Base-by-base conservation (phyloP, 805 yeast species). In the Vanderwaltozyma tropicalis region DNA sequence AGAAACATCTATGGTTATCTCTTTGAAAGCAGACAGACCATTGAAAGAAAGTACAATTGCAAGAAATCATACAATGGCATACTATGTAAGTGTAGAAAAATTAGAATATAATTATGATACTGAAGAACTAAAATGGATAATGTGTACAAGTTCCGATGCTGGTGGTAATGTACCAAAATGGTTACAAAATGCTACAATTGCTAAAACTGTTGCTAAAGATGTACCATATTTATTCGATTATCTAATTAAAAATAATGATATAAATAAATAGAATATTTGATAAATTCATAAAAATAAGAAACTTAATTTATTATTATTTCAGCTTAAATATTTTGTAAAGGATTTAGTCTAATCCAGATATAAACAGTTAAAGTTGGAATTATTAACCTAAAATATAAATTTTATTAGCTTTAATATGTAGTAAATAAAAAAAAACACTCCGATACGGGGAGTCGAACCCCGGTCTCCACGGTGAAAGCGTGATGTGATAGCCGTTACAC, bases 111-210 rank as follows among this genome's bases (percentile, higher is more conserved):
- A 53, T 35, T 37, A 31, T 28, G 25, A 31, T 8, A 41, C 45
- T 1, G 41, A 44, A 25, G 36, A 39, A 20, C 39, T 57, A 13
- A 53, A 48, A 22, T 66, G 70, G 70, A 43, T 41, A 5, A 66
- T 65, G 68, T 53, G 59, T 20, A 63, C 68, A 1, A 41, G 54
- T 7, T 57, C 64, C 38, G 66, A 66, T 43, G 62, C 66, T 17
- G 66, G 67, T 28, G 70, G 70, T 1, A 51, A 53, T 33, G 59
- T 66, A 5, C 69, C 69, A 7, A 53, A 58, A 35, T 63, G 63
- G 59, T 20, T 66, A 13, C 70, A 66, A 40, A 62, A 61, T 43
- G 46, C 62, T 10, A 60, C 62, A 42, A 62, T 65, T 34, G 60
- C 64, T 7, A 63, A 61, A 39, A 57, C 62, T 17, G 62, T 66